Evolutionary conservation across 441 rosid species (phyloP), one percentile per base, ranked within the genome.

Genomic region (Bocquillonia castaneifolia): DNA sequence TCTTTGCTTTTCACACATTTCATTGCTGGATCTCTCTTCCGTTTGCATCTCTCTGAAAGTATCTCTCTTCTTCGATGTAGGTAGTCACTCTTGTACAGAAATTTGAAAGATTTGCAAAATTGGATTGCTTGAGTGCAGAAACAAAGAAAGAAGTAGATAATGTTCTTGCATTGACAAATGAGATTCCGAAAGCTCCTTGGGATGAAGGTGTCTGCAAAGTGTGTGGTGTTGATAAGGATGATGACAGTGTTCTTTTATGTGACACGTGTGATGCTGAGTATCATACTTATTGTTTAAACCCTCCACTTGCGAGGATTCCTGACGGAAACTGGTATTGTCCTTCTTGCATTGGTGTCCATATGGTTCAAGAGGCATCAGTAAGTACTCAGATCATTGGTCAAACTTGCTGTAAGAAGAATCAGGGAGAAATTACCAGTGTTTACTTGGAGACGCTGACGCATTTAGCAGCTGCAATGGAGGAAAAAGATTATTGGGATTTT

Each of bases 321-420:
- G 92, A 92, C 59, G 99, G 99, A 58, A 94, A 94, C 82, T 94
- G 98, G 99, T 92, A 94, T 80, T 92, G 98, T 68, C 99, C 99
- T 70, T 82, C 96, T 67, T 94, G 99, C 84, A 85, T 78, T 81
- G 76, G 87, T 71, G 84, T 78, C 72, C 77, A 70, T 67, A 62
- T 77, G 73, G 78, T 80, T 76, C 88, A 79, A 71, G 91, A 81
- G 72, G 75, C 82, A 57, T 74, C 80, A 26, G 79, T 74, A 79
- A 77, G 62, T 57, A 74, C 77, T 79, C 84, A 64, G 64, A 79
- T 87, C 47, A 71, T 78, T 67, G 79, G 81, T 69, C 75, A 54
- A 47, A 76, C 50, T 59, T 76, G 71, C 80, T 78, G 82, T 67
- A 86, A 81, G 72, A 89, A 84, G 66, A 78, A 82, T 77, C 92